Conservation (phyloP, 2,329 filamentous ascomycete species). For the Lithohypha guttulata region DNA sequence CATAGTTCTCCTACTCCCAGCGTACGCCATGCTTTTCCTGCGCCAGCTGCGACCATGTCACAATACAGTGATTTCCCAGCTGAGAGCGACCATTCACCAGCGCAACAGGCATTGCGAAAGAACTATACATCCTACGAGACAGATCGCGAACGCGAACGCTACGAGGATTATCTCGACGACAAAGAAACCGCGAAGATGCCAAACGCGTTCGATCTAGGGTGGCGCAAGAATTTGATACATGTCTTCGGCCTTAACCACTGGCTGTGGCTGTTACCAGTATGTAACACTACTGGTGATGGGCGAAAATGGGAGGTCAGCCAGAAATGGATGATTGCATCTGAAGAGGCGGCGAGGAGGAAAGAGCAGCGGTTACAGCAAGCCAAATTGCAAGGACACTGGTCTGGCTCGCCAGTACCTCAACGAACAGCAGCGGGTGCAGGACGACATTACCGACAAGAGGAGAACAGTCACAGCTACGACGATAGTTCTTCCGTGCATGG, state of each 20-base stretch:
- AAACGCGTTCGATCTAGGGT: conserved; percentile 86
- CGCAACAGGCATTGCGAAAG: conserved; percentile 41
- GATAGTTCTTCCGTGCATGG: conserved; percentile 9
- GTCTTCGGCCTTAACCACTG: conserved; percentile 65
- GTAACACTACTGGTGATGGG: conserved; percentile 80
- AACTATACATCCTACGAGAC: conserved; percentile 42
- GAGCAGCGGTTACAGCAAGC: conserved; percentile 13
- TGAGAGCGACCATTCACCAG: conserved; percentile 15
- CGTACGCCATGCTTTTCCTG: not conserved
- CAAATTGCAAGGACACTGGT: conserved; percentile 19
- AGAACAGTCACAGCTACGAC: conserved; percentile 11
- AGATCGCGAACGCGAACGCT: conserved; percentile 54
- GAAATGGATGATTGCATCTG: conserved; percentile 59
- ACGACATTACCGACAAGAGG: conserved; percentile 5
- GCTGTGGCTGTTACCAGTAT: conserved; percentile 71
- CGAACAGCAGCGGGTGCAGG: conserved; percentile 3
- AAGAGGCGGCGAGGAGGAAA: conserved; percentile 21
- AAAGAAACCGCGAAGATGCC: conserved; percentile 78
- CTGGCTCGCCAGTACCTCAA: conserved; percentile 7
- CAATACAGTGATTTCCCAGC: conserved; percentile 10
- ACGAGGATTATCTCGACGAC: conserved; percentile 77
- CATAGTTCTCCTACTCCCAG: conserved; percentile 28
- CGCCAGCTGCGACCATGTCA: conserved; percentile 6
- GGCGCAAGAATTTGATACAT: conserved; percentile 65
- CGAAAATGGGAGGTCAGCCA: conserved; percentile 86